Conservation (phyloP, 179 eudicot species). For the Patellifolia procumbens region DNA sequence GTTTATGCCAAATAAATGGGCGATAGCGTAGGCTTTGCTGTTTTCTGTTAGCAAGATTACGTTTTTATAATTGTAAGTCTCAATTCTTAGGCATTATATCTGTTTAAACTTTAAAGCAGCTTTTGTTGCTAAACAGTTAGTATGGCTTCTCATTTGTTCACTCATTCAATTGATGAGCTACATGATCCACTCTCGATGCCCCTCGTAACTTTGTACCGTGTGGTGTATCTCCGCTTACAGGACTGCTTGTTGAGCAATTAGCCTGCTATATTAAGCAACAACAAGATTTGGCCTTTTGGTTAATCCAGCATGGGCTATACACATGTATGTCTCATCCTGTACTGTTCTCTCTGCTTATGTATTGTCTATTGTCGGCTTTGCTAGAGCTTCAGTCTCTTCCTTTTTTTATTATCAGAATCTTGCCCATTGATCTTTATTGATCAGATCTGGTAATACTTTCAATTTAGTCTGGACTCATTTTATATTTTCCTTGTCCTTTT, state of each 20-base stretch:
- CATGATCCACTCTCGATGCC: neutral
- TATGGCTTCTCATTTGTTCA: neutral
- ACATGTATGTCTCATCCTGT: conserved; percentile 17
- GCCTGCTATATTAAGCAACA: conserved; percentile 2
- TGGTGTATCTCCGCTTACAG: neutral
- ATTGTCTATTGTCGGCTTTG: neutral
- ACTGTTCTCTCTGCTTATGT: neutral
- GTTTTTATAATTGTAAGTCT: too few species aligned
- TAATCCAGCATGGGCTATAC: conserved; percentile 17
- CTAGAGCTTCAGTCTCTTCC: neutral
- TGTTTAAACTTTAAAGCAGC: too few species aligned
- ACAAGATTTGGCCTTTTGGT: neutral
- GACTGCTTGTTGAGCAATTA: neutral
- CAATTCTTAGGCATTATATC: too few species aligned
- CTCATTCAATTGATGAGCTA: neutral
- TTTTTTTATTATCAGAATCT: neutral
- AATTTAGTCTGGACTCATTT: neutral
- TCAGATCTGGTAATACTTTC: neutral
- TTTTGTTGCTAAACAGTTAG: too few species aligned
- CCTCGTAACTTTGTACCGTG: neutral
- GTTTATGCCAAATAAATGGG: too few species aligned
- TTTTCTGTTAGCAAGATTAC: neutral
- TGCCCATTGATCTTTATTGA: neutral
- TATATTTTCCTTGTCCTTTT: conserved; percentile 3
- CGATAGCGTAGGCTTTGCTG: neutral